Evolutionary conservation across 2,329 filamentous ascomycete species (phyloP), one percentile per base, ranked within the genome.

Genomic region (Aspergillus pseudoviridinutans): DNA sequence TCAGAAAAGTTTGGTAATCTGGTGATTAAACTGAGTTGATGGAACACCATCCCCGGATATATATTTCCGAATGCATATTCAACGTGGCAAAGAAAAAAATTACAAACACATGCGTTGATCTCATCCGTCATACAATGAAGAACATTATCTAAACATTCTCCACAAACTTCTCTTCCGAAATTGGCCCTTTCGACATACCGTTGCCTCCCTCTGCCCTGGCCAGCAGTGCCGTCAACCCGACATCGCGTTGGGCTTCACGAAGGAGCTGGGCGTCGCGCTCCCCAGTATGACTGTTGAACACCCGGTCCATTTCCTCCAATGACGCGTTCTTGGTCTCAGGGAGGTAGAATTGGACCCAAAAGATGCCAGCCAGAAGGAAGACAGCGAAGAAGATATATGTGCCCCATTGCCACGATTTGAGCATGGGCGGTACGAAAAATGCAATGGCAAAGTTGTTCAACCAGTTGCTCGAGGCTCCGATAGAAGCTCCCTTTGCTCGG

Each of bases 251-350:
- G 0, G 65, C 66, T 35, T 68, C 63, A 3, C 61, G 63, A 27
- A 67, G 62, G 12, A 68, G 54, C 9, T 63, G 64, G 4, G 65
- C 65, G 42, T 69, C 67, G 12, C 58, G 60, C 50, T 65, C 65
- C 1, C 66, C 73, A 7, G 68, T 67, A 8, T 70, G 64, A 12
- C 62, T 65, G 1, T 62, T 59, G 22, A 76, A 68, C 25, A 75
- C 71, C 4, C 58, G 73, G 63, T 85, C 82, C 65, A 77, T 75
- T 68, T 85, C 82, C 62, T 82, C 78, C 27, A 87, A 79, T 55
- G 80, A 75, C 61, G 76, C 76, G 75, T 82, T 80, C 76, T 87
- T 85, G 61, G 83, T 82, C 5, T 77, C 77, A 1, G 82, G 85
- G 67, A 87, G 76, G 61, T 64, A 68, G 55, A 68, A 65, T 50